These are phyloP conservation scores for Hypoxylon sp. DNA, from an alignment of 2,329 filamentous ascomycete genomes.

Conservation along the genomic window DNA sequence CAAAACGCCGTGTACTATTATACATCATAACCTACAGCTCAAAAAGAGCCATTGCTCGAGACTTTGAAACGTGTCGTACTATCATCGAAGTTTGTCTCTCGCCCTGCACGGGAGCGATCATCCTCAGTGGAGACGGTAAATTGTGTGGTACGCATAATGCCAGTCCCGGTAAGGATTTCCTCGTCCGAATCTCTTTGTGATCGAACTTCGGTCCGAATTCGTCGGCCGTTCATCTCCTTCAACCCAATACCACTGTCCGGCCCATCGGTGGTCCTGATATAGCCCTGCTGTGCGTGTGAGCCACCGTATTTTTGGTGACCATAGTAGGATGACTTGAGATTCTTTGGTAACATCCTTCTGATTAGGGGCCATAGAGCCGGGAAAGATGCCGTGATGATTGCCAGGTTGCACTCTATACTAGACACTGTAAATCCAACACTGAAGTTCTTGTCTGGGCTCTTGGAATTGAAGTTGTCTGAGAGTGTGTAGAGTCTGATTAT, in stretches of 20 bases:
- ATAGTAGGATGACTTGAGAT: constrained; percentile 46
- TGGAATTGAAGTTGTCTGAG: constrained; percentile 43
- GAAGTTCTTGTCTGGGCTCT: constrained; percentile 49
- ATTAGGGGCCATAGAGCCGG: constrained; percentile 58
- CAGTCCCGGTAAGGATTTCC: constrained; percentile 43
- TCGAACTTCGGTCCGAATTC: constrained; percentile 33
- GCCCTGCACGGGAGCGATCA: constrained; percentile 3
- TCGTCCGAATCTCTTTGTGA: constrained; percentile 40
- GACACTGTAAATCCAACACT: constrained; percentile 52
- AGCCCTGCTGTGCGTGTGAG: constrained; percentile 37
- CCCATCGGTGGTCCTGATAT: constrained; percentile 38
- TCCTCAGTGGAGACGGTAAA: constrained; percentile 37
- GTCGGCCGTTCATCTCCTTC: constrained; percentile 31
- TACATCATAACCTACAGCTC: constrained; percentile 8
- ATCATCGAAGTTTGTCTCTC: constrained; percentile 11
- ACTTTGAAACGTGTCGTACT: constrained; percentile 24
- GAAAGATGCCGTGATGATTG: constrained; percentile 56
- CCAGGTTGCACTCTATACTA: constrained; percentile 56
- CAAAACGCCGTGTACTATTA: constrained; percentile 12
- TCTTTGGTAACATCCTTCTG: constrained; percentile 47
- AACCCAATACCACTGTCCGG: constrained; percentile 27
- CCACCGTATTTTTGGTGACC: constrained; percentile 38
- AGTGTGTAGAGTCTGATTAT: constrained; percentile 50
- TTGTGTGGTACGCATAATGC: constrained; percentile 40
- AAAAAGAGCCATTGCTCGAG: constrained; percentile 34